Conservation (phyloP, 345 rosid species). For the Gynandropsis gynandra region DNA sequence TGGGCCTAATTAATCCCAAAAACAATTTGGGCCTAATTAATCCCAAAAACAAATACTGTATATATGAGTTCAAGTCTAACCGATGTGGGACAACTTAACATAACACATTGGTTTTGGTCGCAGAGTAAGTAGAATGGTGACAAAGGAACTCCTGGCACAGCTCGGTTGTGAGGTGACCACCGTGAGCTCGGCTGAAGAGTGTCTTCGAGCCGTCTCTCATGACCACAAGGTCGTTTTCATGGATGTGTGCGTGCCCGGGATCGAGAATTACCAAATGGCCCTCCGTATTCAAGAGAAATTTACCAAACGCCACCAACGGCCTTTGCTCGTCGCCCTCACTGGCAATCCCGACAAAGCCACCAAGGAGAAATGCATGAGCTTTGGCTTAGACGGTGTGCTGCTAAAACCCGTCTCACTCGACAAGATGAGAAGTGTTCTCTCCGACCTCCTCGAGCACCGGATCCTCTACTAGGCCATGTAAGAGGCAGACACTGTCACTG, state of each 20-base stretch:
- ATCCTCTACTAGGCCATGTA: conserved; percentile 47
- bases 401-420: conserved; percentile 78
- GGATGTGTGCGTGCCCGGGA: conserved; percentile 55
- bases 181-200: conserved; percentile 66
- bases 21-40: too few species aligned
- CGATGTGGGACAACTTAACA: too few species aligned
- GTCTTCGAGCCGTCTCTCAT: conserved; percentile 49
- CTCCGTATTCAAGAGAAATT: conserved; percentile 54
- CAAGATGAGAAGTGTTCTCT: conserved; percentile 66
- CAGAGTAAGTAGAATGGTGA: conserved; percentile 87
- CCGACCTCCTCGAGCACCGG: conserved; percentile 64
- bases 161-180: conserved; percentile 83
- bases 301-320: conserved; percentile 60
- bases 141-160: conserved; percentile 72
- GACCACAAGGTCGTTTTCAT: conserved; percentile 82
- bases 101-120: not conserved
- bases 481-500: conserved; percentile 8
- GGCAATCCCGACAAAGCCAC: conserved; percentile 63
- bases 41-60: too few species aligned
- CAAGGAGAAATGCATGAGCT: conserved; percentile 77
- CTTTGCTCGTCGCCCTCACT: conserved; percentile 73
- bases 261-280: conserved; percentile 58
- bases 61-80: too few species aligned
- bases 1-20: too few species aligned
- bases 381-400: conserved; percentile 71